Conservation (phyloP, 495 filamentous ascomycete genomes). For the Opeltia flavorubescens region DNA sequence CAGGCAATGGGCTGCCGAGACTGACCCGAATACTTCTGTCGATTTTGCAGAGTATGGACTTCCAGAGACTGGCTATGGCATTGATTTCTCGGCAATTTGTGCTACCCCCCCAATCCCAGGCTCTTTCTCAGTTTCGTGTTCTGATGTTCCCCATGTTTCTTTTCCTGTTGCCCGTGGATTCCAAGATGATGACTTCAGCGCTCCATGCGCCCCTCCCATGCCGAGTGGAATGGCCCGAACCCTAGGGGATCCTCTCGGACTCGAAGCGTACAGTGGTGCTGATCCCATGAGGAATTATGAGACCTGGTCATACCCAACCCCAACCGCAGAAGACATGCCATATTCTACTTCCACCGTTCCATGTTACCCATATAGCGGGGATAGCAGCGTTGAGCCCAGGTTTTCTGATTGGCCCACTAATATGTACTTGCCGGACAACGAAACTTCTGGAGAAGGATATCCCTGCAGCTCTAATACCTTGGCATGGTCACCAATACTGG, state of each 20-base stretch:
- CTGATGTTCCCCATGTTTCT: constrained; percentile 9
- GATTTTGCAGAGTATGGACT: constrained; percentile 1
- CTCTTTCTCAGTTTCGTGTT: constrained; percentile 8
- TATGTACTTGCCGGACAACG: not conserved
- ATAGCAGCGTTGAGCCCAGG: not conserved
- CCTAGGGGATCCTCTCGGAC: not conserved
- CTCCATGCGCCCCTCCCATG: not conserved
- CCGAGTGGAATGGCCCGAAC: not conserved
- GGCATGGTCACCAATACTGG: constrained; percentile 9
- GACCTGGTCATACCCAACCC: constrained; percentile 2
- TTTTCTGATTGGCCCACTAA: not conserved
- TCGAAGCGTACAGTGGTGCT: not conserved
- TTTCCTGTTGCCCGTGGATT: constrained; percentile 9
- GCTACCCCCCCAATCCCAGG: not conserved
- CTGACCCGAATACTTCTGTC: constrained; percentile 1
- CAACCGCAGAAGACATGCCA: constrained; percentile 3
- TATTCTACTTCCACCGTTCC: not conserved
- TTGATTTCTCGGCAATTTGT: not conserved
- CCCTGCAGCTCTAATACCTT: constrained; percentile 5
- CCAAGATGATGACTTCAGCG: constrained; percentile 1
- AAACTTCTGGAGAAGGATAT: not conserved
- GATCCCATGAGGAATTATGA: constrained; percentile 2
- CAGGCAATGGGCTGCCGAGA: constrained; percentile 12
- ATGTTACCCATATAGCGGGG: not conserved
- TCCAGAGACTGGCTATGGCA: not conserved